Conservation (phyloP, 495 filamentous ascomycete genomes). For the Penicillium psychrofluorescens region DNA sequence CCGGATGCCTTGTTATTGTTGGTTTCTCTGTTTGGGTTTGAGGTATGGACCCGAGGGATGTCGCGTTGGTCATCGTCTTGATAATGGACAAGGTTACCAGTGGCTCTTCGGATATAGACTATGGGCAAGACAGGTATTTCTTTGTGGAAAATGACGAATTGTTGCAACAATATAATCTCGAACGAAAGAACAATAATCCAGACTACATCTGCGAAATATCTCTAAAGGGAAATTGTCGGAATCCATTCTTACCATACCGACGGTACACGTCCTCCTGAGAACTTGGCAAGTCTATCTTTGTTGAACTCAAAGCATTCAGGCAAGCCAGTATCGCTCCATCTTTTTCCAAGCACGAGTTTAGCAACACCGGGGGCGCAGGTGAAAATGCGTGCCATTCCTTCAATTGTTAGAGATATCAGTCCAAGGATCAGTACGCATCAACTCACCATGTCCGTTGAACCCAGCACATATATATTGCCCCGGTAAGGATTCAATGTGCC, state of each 20-base stretch:
- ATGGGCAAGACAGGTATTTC: too few species aligned
- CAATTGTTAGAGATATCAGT: not conserved
- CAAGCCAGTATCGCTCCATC: constrained; percentile 18
- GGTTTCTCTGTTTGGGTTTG: too few species aligned
- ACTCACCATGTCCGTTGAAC: constrained; percentile 26
- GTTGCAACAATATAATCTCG: not conserved
- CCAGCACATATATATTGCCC: constrained; percentile 29
- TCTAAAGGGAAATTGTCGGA: not conserved
- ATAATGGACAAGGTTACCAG: too few species aligned
- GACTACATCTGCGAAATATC: not conserved
- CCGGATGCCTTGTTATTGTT: too few species aligned
- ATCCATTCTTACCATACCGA: constrained; percentile 15
- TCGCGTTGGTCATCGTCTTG: too few species aligned
- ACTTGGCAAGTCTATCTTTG: constrained; percentile 7
- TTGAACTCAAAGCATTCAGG: constrained; percentile 24
- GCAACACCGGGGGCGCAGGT: constrained; percentile 23
- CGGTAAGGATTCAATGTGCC: constrained; percentile 14
- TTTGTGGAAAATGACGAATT: too few species aligned
- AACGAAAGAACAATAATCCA: not conserved
- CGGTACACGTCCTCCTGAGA: constrained; percentile 11
- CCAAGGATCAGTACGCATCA: not conserved
- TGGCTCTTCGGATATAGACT: too few species aligned
- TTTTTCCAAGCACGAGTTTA: constrained; percentile 13
- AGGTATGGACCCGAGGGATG: too few species aligned
- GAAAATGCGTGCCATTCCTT: constrained; percentile 29